phyloP scores from a whole-genome alignment of 2,329 filamentous ascomycete genomes.

The Aspergillus brunneoviolaceus region DNA sequence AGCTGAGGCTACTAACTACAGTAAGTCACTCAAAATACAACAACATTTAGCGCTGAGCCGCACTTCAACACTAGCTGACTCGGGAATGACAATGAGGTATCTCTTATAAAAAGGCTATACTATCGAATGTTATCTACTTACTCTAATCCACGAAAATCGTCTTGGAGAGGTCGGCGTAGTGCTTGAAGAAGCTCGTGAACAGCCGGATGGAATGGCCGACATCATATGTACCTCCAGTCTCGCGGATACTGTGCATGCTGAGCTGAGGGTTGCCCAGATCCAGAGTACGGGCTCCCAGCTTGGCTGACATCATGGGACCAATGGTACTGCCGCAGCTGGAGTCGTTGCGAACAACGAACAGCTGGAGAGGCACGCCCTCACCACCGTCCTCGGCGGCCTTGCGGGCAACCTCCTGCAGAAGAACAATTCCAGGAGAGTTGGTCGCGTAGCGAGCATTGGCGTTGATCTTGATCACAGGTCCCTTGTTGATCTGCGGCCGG shows the following conservation, averaged over 20 bases:
- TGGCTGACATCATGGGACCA: constrained; percentile 90
- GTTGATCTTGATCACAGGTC: constrained; percentile 96
- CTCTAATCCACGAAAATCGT: constrained; percentile 77
- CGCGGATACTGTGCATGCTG: constrained; percentile 95
- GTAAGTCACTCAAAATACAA: too few species aligned
- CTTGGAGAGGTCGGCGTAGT: constrained; percentile 77
- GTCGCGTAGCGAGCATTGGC: constrained; percentile 97
- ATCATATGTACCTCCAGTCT: constrained; percentile 85
- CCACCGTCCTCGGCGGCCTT: constrained; percentile 55
- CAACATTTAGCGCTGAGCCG: not conserved
- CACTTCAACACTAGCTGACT: not conserved
- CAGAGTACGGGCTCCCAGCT: constrained; percentile 80
- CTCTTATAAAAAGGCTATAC: not conserved
- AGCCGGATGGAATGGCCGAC: constrained; percentile 81
- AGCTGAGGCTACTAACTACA: not conserved
- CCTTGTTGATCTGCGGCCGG: constrained; percentile 92
- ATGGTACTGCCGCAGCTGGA: constrained; percentile 94
- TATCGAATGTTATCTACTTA: constrained; percentile 3
- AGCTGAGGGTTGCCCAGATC: constrained; percentile 93
- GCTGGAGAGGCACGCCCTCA: constrained; percentile 79
- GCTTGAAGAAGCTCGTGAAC: constrained; percentile 82
- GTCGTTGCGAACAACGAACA: constrained; percentile 96
- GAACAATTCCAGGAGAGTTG: constrained; percentile 90
- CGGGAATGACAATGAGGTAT: not conserved
- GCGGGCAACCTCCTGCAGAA: constrained; percentile 81